phyloP scores from a whole-genome alignment of 306 rosid genomes.

The Erythrophleum fordii region DNA sequence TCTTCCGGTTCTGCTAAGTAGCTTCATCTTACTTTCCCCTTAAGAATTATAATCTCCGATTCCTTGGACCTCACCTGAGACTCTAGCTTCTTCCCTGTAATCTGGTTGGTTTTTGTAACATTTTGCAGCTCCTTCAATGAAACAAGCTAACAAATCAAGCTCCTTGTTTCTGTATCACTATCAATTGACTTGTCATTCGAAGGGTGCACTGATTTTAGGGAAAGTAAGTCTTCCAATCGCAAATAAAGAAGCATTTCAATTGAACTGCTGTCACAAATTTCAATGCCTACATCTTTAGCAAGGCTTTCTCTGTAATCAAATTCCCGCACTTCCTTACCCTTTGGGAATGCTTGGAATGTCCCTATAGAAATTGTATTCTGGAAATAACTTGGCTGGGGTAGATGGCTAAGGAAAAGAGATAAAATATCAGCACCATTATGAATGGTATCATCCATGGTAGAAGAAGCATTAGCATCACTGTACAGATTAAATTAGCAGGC shows the following conservation, averaged over 20 bases:
- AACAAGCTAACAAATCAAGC: conserved; percentile 60
- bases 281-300: conserved; percentile 52
- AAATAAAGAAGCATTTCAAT: conserved; percentile 55
- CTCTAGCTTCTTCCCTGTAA: no score
- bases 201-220: conserved; percentile 49
- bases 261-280: conserved; percentile 43
- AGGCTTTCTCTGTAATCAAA: conserved; percentile 68
- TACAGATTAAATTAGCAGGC: no score
- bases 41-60: no score
- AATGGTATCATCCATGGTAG: no score
- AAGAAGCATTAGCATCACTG: no score
- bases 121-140: conserved; percentile 70
- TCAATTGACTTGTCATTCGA: conserved; percentile 45
- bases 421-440: no score
- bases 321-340: conserved; percentile 91
- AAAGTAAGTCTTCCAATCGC: conserved; percentile 61
- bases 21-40: neutral
- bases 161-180: conserved; percentile 52
- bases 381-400: no score
- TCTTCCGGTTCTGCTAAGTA: neutral
- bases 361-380: no score
- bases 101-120: no score
- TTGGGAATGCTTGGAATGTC: no score
- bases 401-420: no score
- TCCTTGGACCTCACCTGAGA: no score